These are phyloP conservation scores for Candida incommunis DNA, from an alignment of 805 yeast species.

Conservation along the genomic window DNA sequence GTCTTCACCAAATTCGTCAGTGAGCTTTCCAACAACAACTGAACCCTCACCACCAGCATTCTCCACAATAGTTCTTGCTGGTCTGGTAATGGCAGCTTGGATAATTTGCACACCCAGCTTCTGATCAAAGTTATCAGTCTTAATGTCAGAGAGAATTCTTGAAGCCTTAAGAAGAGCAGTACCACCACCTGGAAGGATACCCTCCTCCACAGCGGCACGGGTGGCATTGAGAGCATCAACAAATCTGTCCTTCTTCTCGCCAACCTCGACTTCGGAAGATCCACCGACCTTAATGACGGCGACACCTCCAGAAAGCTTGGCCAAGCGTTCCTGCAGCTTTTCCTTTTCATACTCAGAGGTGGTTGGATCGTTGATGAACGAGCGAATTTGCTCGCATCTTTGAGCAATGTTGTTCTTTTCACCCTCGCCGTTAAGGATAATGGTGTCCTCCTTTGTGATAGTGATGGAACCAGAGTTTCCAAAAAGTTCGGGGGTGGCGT, in stretches of 20 bases:
- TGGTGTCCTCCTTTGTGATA: conserved; percentile 91
- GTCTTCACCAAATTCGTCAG: conserved; percentile 40
- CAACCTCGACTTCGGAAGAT: conserved; percentile 91
- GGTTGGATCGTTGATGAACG: conserved; percentile 55
- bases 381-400: conserved; percentile 90
- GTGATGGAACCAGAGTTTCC: conserved; percentile 89
- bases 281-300: conserved; percentile 98
- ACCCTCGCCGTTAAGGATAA: conserved; percentile 87
- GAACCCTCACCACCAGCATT: conserved; percentile 98
- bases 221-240: conserved; percentile 98
- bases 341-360: conserved; percentile 86
- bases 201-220: conserved; percentile 97
- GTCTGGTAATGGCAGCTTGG: conserved; percentile 82
- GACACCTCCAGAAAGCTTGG: conserved; percentile 95
- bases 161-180: conserved; percentile 93
- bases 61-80: conserved; percentile 89
- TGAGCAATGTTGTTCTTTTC: conserved; percentile 61
- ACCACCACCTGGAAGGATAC: conserved; percentile 99
- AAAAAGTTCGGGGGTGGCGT: conserved; percentile 76
- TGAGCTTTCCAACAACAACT: conserved; percentile 83
- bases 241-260: conserved; percentile 98
- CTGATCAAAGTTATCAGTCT: conserved; percentile 85
- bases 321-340: conserved; percentile 93
- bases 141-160: conserved; percentile 50
- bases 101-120: conserved; percentile 91